Conservation (phyloP, 108 stramenopile genomes). For the Epithemia pelagica region DNA sequence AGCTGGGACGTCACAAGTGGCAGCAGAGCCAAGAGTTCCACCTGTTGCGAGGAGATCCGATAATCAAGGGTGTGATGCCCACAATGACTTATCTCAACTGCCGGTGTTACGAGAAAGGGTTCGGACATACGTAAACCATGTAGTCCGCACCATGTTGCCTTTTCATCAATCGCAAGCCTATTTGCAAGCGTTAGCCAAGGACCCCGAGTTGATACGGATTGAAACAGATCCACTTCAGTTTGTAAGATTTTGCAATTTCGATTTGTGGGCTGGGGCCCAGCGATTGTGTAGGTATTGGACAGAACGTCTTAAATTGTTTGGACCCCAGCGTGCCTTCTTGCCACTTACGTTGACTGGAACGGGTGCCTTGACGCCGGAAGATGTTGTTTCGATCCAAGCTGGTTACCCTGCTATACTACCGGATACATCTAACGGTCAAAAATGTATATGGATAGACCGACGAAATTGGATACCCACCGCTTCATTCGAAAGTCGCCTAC, state of each 20-base stretch:
- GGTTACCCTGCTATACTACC: not conserved
- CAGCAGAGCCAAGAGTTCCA: no score
- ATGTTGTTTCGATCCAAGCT: not conserved
- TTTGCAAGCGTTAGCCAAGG: not conserved
- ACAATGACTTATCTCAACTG: not conserved
- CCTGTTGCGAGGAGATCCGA: no score
- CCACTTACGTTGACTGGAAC: not conserved
- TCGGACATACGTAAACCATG: not conserved
- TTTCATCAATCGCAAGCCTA: not conserved
- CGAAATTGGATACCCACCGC: not conserved
- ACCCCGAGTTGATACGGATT: not conserved
- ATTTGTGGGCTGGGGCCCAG: constrained; percentile 8
- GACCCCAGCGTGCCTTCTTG: constrained; percentile 1
- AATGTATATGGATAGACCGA: not conserved
- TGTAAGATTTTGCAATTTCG: constrained; percentile 17
- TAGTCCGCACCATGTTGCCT: not conserved
- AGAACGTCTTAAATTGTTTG: constrained; percentile 15
- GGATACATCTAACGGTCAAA: not conserved
- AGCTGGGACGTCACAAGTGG: no score
- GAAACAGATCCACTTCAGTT: constrained; percentile 9
- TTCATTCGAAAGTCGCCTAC: not conserved
- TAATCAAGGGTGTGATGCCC: no score
- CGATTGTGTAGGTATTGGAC: constrained; percentile 13
- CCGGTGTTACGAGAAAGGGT: not conserved
- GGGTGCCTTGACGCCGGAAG: not conserved